Percentiles rank a stretch among this genome's conserved stretches.
phyloP scores from a whole-genome alignment of 2,329 filamentous ascomycete species.

The Aspergillus flavus region DNA sequence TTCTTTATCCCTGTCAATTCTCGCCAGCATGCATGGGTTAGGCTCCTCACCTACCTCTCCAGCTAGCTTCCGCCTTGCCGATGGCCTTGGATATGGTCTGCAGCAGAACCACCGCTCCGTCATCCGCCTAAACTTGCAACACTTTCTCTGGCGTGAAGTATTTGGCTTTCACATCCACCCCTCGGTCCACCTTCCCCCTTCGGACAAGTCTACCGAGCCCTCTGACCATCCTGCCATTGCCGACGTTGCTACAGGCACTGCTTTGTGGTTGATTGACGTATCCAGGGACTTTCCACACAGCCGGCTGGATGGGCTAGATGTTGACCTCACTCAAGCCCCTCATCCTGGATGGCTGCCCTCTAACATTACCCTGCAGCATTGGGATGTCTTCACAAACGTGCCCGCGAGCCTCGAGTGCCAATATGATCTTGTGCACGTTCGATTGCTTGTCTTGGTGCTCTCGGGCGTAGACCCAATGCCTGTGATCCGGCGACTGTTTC shows the following conservation, averaged over 20 bases:
- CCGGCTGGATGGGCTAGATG: background rate
- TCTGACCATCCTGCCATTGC: background rate
- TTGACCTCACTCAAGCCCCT: background rate
- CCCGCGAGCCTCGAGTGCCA: background rate
- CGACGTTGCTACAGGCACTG: background rate
- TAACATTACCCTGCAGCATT: background rate
- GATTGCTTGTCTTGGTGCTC: background rate
- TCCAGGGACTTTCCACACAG: background rate
- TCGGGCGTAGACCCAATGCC: background rate
- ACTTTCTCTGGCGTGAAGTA: background rate
- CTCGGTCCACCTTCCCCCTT: background rate
- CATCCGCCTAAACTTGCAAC: background rate
- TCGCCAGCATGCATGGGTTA: background rate
- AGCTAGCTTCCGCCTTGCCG: background rate
- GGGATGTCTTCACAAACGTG: background rate
- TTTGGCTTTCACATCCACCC: background rate
- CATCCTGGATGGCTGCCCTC: background rate
- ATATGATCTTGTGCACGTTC: background rate
- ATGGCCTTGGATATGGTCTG: background rate
- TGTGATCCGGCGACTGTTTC: background rate
- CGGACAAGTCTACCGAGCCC: background rate
- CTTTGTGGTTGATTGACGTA: background rate
- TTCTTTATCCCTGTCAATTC: background rate
- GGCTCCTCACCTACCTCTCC: background rate
- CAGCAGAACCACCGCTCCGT: background rate